Percentiles rank a stretch among this genome's conserved stretches.
phyloP scores from a whole-genome alignment of 495 filamentous ascomycete genomes.

The Talaromyces nanjingensis region DNA sequence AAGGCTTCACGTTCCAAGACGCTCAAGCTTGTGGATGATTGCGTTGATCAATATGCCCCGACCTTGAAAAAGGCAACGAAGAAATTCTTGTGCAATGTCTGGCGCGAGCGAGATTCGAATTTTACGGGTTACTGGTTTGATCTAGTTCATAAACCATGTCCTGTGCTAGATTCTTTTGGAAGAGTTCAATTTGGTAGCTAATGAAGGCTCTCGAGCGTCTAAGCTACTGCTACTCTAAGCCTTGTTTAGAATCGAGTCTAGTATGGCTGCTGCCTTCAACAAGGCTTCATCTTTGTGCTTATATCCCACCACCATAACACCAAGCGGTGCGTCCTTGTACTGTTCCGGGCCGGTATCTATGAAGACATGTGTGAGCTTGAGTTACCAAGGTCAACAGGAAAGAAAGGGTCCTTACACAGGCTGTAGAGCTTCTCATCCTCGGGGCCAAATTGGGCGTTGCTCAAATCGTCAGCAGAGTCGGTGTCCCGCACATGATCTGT shows the following conservation, averaged over 20 bases:
- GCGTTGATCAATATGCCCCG: neutral
- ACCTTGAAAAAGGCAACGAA: neutral
- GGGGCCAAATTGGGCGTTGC: conserved; percentile 2
- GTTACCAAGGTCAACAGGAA: neutral
- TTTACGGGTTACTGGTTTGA: conserved; percentile 2
- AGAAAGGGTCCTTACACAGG: neutral
- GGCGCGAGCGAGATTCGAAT: neutral
- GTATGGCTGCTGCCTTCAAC: neutral
- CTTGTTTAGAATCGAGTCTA: conserved; percentile 2
- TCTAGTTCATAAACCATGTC: conserved; percentile 8
- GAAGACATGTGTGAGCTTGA: neutral
- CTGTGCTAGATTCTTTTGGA: conserved; percentile 1
- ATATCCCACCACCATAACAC: neutral
- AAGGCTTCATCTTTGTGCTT: neutral
- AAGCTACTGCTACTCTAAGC: too few relatives aligned
- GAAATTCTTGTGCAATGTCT: neutral
- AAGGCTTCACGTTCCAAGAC: neutral
- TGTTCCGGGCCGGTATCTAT: conserved; percentile 11
- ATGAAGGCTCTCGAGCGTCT: neutral
- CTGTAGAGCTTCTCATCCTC: conserved; percentile 4
- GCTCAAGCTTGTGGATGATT: conserved; percentile 3
- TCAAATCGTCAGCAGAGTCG: neutral
- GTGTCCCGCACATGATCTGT: conserved; percentile 14
- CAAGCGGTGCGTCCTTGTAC: conserved; percentile 7
- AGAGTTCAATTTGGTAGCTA: neutral